These are phyloP conservation scores for Beauveria bassiana DNA, from an alignment of 2,329 filamentous ascomycete genomes.

Conservation along the genomic window DNA sequence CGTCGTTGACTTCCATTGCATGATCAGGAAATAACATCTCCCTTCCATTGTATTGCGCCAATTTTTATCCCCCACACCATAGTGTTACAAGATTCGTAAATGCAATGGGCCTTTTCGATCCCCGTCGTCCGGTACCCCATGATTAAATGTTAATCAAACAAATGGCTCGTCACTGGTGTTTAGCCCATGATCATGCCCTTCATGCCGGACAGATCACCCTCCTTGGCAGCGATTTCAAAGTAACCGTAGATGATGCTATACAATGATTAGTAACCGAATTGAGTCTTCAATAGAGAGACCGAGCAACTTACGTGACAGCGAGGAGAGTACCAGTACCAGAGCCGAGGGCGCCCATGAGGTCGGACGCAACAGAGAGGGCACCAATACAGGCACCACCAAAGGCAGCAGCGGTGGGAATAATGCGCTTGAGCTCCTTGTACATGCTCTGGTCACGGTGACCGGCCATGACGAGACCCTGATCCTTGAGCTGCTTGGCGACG, in stretches of 20 bases:
- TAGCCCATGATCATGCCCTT: conserved; percentile 67
- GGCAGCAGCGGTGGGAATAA: conserved; percentile 95
- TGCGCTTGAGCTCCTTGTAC: conserved; percentile 99
- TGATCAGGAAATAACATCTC: conserved; percentile 2
- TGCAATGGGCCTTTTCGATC: conserved; percentile 1
- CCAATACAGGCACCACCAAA: conserved; percentile 99
- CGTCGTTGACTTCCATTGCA: background rate
- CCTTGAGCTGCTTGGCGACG: conserved; percentile 99
- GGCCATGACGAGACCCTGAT: conserved; percentile 98
- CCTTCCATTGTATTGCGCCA: conserved; percentile 12
- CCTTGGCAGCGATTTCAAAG: conserved; percentile 98
- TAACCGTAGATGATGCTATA: conserved; percentile 95
- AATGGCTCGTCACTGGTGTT: conserved; percentile 16
- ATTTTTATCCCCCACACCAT: conserved; percentile 11
- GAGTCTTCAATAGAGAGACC: background rate
- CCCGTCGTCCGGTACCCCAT: conserved; percentile 2
- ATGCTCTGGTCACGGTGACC: conserved; percentile 99
- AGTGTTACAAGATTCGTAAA: conserved; percentile 13
- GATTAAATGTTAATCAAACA: conserved; percentile 10
- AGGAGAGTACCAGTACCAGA: conserved; percentile 96
- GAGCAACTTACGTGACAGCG: conserved; percentile 81
- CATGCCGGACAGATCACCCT: conserved; percentile 85
- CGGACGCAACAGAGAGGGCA: conserved; percentile 88
- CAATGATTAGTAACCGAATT: conserved; percentile 26
- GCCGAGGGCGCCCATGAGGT: conserved; percentile 91